Base-by-base conservation (phyloP, 208 protist species). In the Crithidia expoeki region DNA sequence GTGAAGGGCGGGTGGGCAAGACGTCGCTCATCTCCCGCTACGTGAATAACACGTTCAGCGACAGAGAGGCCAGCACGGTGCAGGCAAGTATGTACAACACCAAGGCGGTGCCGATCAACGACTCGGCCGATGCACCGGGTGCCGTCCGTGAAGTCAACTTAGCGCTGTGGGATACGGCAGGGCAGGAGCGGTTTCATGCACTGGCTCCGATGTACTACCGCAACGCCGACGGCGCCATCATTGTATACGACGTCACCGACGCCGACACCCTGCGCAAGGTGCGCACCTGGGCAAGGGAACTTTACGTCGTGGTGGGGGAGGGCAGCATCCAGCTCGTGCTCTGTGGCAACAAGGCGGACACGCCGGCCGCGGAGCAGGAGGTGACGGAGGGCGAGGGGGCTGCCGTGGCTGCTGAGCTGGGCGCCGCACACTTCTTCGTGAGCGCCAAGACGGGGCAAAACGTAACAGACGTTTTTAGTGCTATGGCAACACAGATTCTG, bases 171-270 rank as follows among this genome's bases (percentile, higher is more conserved):
- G 90, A 97, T 66, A 97, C 92, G 1, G 92, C 88, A 21, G 99
- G 99, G 16, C 98, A 99, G 89, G 99, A 99, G 88, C 93, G 99
- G n/a, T 95, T 92, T 63, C 88, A 94, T 66, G 87, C 90, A 17
- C 76, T 97, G 30, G 85, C 79, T 12, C 90, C 90, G 6, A 93
- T 97, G 66, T 97, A 95, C 71, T 95, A 95, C 74, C 85, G 89
- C 52, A 86, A 93, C 65, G 84, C 87, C 0, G 69, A 90, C 38
- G 90, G 87, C 16, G 97, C 97, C 23, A 64, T 98, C 27, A 83
- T 99, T 0, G 97, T 99, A 16, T 99, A 98, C 72, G 98, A 99
- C 74, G 85, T 98, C 49, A 98, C 94, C 44, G 97, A 98, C 71
- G 83, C 80, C 21, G 89, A 98, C 68, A 96, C 94, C 10, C 96